phyloP scores from a whole-genome alignment of 108 stramenopile species.

The Pseudonitzschia multiseries region DNA sequence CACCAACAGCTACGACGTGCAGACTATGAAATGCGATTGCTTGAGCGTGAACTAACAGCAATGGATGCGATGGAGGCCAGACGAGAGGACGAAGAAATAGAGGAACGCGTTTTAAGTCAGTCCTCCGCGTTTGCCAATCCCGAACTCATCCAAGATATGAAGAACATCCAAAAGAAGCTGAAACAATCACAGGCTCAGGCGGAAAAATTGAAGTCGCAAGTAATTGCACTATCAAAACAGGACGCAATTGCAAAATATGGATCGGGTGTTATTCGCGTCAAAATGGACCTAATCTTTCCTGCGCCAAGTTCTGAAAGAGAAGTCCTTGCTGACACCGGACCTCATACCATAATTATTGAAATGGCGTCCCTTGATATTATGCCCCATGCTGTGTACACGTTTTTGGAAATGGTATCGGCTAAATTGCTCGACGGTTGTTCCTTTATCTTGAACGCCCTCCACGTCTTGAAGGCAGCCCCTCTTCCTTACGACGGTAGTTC shows the following conservation, averaged over 20 bases:
- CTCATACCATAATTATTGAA: slow-evolving; percentile 60
- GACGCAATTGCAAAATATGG: slow-evolving; percentile 49
- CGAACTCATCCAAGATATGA: slow-evolving; percentile 26
- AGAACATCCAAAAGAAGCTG: slow-evolving; percentile 26
- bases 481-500: slow-evolving; percentile 42
- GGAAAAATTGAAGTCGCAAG: slow-evolving; percentile 31
- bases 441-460: slow-evolving; percentile 55
- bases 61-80: slow-evolving; percentile 32
- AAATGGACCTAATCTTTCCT: slow-evolving; percentile 63
- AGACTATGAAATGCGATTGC: slow-evolving; percentile 22
- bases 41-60: slow-evolving; percentile 32
- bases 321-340: slow-evolving; percentile 7
- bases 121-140: slow-evolving; percentile 33
- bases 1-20: slow-evolving; percentile 18
- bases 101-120: slow-evolving; percentile 16
- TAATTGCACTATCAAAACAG: slow-evolving; percentile 30
- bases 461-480: slow-evolving; percentile 61
- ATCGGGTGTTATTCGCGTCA: slow-evolving; percentile 56
- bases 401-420: slow-evolving; percentile 57
- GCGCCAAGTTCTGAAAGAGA: slow-evolving; percentile 16
- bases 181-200: slow-evolving; percentile 26
- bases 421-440: slow-evolving; percentile 49
- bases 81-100: slow-evolving; percentile 30
- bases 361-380: slow-evolving; percentile 68
- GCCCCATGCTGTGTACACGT: slow-evolving; percentile 76